A percentile compares a stretch with the other conserved stretches of the same genome.
Evolutionary conservation across 2,329 filamentous ascomycete genomes (phyloP).

Genomic region (Pseudopithomyces maydicus): DNA sequence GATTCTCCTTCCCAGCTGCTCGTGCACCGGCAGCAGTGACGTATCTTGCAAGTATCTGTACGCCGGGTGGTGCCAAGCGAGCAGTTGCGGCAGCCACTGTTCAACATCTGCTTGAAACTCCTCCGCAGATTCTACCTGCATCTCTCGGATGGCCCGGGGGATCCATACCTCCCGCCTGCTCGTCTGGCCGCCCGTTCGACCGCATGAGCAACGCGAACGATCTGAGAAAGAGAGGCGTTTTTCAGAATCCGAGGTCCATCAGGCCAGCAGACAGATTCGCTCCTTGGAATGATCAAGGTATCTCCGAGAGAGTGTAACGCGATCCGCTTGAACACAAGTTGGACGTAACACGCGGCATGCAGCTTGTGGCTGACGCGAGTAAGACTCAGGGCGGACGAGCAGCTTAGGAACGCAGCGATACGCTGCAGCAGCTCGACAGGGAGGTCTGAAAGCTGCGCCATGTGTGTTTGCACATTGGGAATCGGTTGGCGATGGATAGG

Average conservation of each 20-base stretch:
- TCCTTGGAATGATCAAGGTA: neutral
- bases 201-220: conserved; percentile 21
- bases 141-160: neutral
- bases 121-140: neutral
- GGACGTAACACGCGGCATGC: conserved; percentile 19
- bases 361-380: conserved; percentile 18
- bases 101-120: conserved; percentile 9
- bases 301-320: conserved; percentile 7
- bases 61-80: conserved; percentile 22
- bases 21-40: conserved; percentile 17
- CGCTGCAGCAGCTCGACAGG: conserved; percentile 27
- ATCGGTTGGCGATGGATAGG: neutral
- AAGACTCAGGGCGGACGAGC: conserved; percentile 20
- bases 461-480: neutral
- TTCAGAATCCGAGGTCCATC: conserved; percentile 14
- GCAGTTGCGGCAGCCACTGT: conserved; percentile 28
- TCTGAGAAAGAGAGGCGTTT: conserved; percentile 9
- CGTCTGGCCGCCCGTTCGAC: conserved; percentile 15
- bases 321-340: conserved; percentile 21
- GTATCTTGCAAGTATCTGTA: conserved; percentile 13
- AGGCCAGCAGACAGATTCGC: conserved; percentile 6
- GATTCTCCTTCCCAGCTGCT: conserved; percentile 10
- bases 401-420: conserved; percentile 22
- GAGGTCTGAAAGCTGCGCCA: conserved; percentile 11
- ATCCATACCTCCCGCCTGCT: neutral